A percentile compares a stretch with the other conserved stretches of the same genome.
These are phyloP conservation scores for Aspergillus sp. DNA, from an alignment of 2,329 filamentous ascomycete species.

Conservation along the genomic window DNA sequence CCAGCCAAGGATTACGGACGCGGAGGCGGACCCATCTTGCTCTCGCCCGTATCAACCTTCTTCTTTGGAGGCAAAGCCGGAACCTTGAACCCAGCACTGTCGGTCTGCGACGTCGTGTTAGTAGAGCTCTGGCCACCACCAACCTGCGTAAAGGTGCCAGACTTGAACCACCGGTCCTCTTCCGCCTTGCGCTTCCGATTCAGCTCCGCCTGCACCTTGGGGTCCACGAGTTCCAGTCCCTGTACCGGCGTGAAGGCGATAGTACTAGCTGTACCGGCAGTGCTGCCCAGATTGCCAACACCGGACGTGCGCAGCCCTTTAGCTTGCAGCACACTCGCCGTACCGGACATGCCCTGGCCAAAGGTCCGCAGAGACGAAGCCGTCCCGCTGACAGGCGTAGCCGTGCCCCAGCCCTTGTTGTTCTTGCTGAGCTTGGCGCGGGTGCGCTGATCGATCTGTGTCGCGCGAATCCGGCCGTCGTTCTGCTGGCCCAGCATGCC, in stretches of 20 bases:
- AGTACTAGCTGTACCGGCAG: constrained; percentile 74
- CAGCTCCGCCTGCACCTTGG: constrained; percentile 83
- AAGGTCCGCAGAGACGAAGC: constrained; percentile 83
- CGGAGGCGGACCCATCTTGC: constrained; percentile 52
- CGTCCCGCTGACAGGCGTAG: constrained; percentile 57
- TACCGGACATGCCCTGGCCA: constrained; percentile 63
- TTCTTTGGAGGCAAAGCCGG: constrained; percentile 73
- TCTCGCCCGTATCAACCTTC: constrained; percentile 64
- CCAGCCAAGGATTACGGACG: constrained; percentile 24
- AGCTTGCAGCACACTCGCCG: constrained; percentile 67
- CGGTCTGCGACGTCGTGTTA: constrained; percentile 28
- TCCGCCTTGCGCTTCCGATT: constrained; percentile 89
- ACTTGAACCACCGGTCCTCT: constrained; percentile 94
- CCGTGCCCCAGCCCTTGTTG: constrained; percentile 88
- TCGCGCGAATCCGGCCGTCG: constrained; percentile 81
- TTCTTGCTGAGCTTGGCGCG: constrained; percentile 91
- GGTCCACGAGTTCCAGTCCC: constrained; percentile 91
- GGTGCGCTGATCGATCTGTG: constrained; percentile 90
- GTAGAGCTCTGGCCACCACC: constrained; percentile 39
- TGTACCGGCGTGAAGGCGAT: constrained; percentile 94
- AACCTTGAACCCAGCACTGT: constrained; percentile 74
- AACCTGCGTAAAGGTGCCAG: constrained; percentile 93
- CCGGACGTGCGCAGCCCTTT: constrained; percentile 79
- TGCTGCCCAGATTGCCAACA: constrained; percentile 68
- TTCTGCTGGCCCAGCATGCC: constrained; percentile 92